Conservation (phyloP, 2,329 filamentous ascomycete species). For the Cladosporium sp. region DNA sequence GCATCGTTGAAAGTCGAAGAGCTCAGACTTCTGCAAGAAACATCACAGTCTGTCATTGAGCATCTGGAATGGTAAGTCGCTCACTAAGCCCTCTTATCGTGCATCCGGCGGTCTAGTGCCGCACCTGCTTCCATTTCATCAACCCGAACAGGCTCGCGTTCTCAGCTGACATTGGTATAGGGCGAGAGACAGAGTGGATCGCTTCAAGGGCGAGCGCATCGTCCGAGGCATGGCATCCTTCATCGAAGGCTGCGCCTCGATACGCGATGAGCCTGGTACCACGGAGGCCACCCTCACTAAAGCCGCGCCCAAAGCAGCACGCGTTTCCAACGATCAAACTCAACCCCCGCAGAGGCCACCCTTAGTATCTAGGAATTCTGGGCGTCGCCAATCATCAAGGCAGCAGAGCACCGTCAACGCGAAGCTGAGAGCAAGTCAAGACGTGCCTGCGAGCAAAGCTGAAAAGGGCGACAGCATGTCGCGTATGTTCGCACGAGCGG, state of each 20-base stretch:
- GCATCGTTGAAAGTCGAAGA: constrained; percentile 19
- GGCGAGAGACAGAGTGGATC: constrained; percentile 30
- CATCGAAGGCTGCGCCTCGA: constrained; percentile 16
- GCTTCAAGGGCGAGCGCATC: constrained; percentile 21
- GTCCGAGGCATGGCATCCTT: constrained; percentile 20
- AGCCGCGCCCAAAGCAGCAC: too few relatives aligned
- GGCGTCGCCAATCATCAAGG: not conserved
- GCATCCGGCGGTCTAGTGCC: too few relatives aligned
- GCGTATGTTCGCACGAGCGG: constrained; percentile 21
- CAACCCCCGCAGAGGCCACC: constrained; percentile 9
- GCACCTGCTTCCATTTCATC: too few relatives aligned
- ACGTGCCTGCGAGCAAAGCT: not conserved
- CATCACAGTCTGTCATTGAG: constrained; percentile 29
- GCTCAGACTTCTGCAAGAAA: constrained; percentile 24
- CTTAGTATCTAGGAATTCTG: constrained; percentile 14
- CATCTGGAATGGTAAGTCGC: constrained; percentile 20
- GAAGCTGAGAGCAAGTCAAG: not conserved
- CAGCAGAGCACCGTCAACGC: not conserved
- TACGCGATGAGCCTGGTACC: not conserved
- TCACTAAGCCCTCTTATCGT: too few relatives aligned
- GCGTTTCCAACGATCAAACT: not conserved
- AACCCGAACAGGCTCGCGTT: too few relatives aligned
- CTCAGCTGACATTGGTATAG: constrained; percentile 11
- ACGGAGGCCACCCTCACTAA: not conserved
- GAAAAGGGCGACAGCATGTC: constrained; percentile 16